phyloP scores from a whole-genome alignment of 1,284 basidiomycete genomes.

The Inonotus obliquus region DNA sequence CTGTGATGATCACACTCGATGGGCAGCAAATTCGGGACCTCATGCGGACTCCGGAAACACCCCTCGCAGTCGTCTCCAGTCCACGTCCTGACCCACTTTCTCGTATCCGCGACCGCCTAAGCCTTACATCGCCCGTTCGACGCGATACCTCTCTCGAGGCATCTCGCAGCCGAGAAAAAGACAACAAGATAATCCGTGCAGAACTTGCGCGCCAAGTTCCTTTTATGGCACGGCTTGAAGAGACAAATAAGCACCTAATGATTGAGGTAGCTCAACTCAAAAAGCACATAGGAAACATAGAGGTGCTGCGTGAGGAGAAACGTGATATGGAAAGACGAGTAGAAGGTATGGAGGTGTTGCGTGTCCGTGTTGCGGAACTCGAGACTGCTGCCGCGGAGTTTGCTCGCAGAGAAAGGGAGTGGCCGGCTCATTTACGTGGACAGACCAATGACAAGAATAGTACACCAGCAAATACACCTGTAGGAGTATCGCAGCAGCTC shows the following conservation, averaged over 20 bases:
- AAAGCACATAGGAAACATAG: constrained; percentile 53
- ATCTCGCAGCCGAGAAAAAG: constrained; percentile 32
- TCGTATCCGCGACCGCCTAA: constrained; percentile 1
- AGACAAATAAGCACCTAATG: constrained; percentile 53
- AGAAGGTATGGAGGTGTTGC: constrained; percentile 47
- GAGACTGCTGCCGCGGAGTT: constrained; percentile 41
- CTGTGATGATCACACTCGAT: neutral
- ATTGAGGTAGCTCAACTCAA: constrained; percentile 50
- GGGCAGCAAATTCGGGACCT: neutral
- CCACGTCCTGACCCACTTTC: constrained; percentile 4
- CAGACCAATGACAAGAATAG: constrained; percentile 10
- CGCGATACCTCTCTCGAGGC: neutral
- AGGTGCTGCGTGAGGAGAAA: constrained; percentile 74
- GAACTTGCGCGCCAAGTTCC: constrained; percentile 60
- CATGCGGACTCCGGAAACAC: neutral
- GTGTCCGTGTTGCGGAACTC: constrained; percentile 50
- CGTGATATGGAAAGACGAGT: constrained; percentile 57
- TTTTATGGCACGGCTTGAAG: constrained; percentile 59
- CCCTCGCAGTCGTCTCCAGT: neutral
- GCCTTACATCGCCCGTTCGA: neutral
- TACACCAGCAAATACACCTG: constrained; percentile 38
- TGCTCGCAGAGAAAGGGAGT: constrained; percentile 29
- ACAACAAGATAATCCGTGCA: constrained; percentile 51
- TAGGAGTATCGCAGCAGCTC: constrained; percentile 50
- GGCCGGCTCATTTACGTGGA: constrained; percentile 14